Evolutionary conservation across 1,284 basidiomycete genomes (phyloP), one percentile per base, ranked within the genome.

Genomic region (Naganishia sp.): DNA sequence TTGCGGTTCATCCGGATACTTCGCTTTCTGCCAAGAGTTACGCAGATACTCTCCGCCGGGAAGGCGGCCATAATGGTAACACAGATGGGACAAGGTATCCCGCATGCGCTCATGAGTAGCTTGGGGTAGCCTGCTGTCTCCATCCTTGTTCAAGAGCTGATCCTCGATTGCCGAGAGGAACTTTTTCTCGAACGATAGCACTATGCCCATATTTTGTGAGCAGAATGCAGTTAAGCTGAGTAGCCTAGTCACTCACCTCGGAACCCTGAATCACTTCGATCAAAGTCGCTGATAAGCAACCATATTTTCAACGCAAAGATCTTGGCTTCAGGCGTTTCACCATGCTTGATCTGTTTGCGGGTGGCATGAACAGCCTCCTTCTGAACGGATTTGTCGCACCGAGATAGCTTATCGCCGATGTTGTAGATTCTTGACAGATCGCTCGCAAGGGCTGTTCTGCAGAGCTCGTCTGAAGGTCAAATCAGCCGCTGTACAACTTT

Each of bases 291-390:
- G 64, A 77, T 71, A 43, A 79, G 70, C 39, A 77, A 64, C 79
- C 79, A 80, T 11, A 80, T 72, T 43, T 77, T 76, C 18, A 74
- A 72, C 0, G 77, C 76, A 57, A 75, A 73, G 18, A 75, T 64
- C 25, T 75, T 68, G 46, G 78, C 77, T 16, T 65, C 44, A 42
- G 79, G 77, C 33, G 70, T 55, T 2, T 25, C 70, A 1, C 76
- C 78, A 64, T 73, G 66, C 68, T 79, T 79, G 71, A 80, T 73
- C 57, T 76, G 74, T 63, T 77, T 79, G 28, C 78, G 66, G n/a
- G 79, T 67, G 4, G 74, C 73, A n/a, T 75, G 69, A 1, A 76
- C 77, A 0, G 77, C 75, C 55, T 80, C 79, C 66, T 76, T 79
- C 43, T 71, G 67, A 10, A 79, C 74, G 1, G 69, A 69, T 7